Base-by-base conservation (phyloP, 2,329 filamentous ascomycete genomes). In the Paecilomyces variotii region DNA sequence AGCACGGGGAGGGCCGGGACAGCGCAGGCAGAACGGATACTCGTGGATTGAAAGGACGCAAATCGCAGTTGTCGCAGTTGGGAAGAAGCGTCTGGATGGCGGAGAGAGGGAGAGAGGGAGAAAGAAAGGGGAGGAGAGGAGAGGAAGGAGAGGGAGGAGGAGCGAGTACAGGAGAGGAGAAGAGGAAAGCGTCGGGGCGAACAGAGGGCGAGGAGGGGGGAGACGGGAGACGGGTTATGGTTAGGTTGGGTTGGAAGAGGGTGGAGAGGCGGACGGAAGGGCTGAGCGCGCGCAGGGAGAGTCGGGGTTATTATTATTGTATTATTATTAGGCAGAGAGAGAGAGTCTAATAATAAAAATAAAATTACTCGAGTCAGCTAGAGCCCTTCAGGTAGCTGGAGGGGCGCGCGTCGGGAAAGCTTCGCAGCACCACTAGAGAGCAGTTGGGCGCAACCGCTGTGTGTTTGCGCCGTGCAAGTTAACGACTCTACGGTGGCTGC, bases 11-110 rank as follows among this genome's bases (percentile, higher is more conserved):
- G 25, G 59, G 30, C 53, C 55, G 54, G 59, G 55, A 63, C 62
- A 62, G 55, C 64, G 62, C 58, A 60, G 65, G 56, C 58, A 61
- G 62, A 45, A 54, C 35, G 53, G 57, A 45, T 35, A 39, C 34
- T 7, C 1, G 24, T 7, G 19, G 14, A n/a, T 28, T 11, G 24
- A 4, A 14, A 28, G 27, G 24, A 26, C 14, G 14, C 25, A 32
- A 34, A 52, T n/a, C 57, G 34, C 53, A 56, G 4, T 52, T 39
- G 19, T 64, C 32, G 32, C 9, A 34, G 6, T 7, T 11, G 32
- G 10, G 14, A 11, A 11, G 4, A 34, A 39, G 14, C 35, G 35
- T 39, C 35, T 11, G 14, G 12, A 39, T n/a, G 12, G 10, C 14
- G 55, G 14, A 61, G 57, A 54, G 52, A 53, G 54, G 45, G 50